Evolutionary conservation across 2,329 filamentous ascomycete genomes (phyloP).

Genomic region (Ustilaginoidea virens): DNA sequence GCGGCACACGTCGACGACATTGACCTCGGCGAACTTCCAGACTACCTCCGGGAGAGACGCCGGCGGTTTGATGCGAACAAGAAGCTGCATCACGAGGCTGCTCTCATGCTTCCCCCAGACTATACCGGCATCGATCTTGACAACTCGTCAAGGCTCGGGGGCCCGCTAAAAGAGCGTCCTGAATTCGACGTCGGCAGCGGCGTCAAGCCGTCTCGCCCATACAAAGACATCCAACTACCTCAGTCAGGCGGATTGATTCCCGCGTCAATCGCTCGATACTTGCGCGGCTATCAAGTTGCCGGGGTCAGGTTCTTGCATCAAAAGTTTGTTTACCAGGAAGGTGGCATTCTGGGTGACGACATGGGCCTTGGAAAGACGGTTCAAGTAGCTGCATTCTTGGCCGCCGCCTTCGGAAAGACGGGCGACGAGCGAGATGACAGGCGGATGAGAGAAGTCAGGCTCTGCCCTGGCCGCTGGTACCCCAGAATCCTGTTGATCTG

Average conservation of each 20-base stretch:
- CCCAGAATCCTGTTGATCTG: constrained; percentile 66
- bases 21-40: constrained; percentile 47
- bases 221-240: constrained; percentile 59
- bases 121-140: constrained; percentile 63
- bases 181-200: constrained; percentile 39
- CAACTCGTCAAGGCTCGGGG: constrained; percentile 16
- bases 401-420: constrained; percentile 85
- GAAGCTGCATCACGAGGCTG: constrained; percentile 45
- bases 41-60: constrained; percentile 57
- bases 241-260: constrained; percentile 73
- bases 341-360: constrained; percentile 84
- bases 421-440: constrained; percentile 75
- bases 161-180: constrained; percentile 53
- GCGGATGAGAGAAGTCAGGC: constrained; percentile 73
- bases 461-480: constrained; percentile 55
- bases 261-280: constrained; percentile 75
- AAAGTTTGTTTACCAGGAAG: constrained; percentile 79
- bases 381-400: constrained; percentile 84
- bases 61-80: constrained; percentile 50
- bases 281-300: constrained; percentile 81
- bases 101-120: constrained; percentile 61
- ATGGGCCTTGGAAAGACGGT: constrained; percentile 98
- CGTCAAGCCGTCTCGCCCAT: constrained; percentile 50
- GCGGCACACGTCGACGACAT: constrained; percentile 26
- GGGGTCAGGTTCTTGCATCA: constrained; percentile 77